Percentiles rank a stretch among this genome's conserved stretches.
Conservation (phyloP, 148 eudicot genomes). For the Persicaria tinctoria region DNA sequence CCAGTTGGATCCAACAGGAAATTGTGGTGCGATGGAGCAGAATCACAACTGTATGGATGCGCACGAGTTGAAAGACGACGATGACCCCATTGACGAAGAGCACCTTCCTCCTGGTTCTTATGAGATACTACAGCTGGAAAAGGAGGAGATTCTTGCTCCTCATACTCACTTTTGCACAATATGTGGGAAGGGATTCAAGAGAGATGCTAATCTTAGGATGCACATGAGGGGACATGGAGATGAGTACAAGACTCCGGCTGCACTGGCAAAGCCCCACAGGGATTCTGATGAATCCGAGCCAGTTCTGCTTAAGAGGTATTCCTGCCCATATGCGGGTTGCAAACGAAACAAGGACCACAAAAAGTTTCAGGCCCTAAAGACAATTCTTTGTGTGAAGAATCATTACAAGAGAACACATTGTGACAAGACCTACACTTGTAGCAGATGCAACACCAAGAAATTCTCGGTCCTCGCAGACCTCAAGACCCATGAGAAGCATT, state of each 20-base stretch:
- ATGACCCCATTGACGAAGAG: slow-evolving; percentile 83
- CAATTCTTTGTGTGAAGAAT: slow-evolving; percentile 87
- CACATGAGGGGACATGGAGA: slow-evolving; percentile 99
- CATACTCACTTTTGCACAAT: slow-evolving; percentile 95
- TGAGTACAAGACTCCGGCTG: slow-evolving; percentile 85
- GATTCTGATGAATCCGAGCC: slow-evolving; percentile 51
- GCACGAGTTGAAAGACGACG: slow-evolving; percentile 73
- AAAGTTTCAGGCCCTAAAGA: slow-evolving; percentile 85
- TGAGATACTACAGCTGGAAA: slow-evolving; percentile 84
- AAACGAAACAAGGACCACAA: slow-evolving; percentile 91
- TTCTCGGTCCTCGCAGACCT: slow-evolving; percentile 95
- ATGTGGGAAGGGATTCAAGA: slow-evolving; percentile 92
- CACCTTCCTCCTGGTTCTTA: slow-evolving; percentile 88
- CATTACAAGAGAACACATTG: slow-evolving; percentile 96
- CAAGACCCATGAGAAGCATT: slow-evolving; percentile 94
- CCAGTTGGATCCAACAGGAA: slow-evolving; percentile 30
- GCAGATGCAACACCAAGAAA: slow-evolving; percentile 80
- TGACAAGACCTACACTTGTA: slow-evolving; percentile 85
- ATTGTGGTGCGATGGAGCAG: slow-evolving; percentile 27
- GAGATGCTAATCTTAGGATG: slow-evolving; percentile 94
- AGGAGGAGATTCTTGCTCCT: slow-evolving; percentile 92
- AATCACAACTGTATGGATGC: slow-evolving; percentile 32
- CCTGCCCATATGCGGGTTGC: slow-evolving; percentile 85
- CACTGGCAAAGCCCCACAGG: slow-evolving; percentile 87
- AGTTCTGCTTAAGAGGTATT: slow-evolving; percentile 70